Conservation (phyloP, 495 filamentous ascomycete genomes). For the Xanthoparmelia taractica region DNA sequence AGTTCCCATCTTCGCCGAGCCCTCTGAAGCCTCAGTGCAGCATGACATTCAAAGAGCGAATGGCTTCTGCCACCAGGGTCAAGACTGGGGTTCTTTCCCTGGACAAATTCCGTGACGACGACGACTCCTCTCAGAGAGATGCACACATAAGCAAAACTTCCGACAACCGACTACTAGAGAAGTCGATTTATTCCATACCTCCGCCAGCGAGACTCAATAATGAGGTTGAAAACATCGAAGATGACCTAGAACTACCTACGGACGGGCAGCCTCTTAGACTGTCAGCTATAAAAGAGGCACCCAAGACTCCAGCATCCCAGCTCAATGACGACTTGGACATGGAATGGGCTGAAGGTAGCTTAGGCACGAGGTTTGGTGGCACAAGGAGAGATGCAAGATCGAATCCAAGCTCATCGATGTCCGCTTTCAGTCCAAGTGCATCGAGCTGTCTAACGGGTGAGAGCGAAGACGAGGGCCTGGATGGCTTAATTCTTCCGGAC, state of each 20-base stretch:
- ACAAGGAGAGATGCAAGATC: conserved; percentile 69
- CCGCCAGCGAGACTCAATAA: conserved; percentile 37
- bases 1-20: conserved; percentile 27
- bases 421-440: conserved; percentile 81
- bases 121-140: conserved; percentile 55
- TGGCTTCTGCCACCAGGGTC: conserved; percentile 18
- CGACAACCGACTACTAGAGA: conserved; percentile 47
- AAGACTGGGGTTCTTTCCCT: conserved; percentile 32
- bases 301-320: conserved; percentile 48
- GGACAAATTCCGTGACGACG: conserved; percentile 55
- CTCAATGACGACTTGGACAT: conserved; percentile 65
- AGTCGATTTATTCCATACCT: conserved; percentile 44
- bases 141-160: conserved; percentile 62
- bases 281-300: conserved; percentile 49
- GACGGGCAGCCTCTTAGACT: conserved; percentile 52
- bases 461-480: conserved; percentile 86
- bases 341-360: conserved; percentile 86
- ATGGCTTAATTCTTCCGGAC: conserved; percentile 74
- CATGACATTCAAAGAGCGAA: conserved; percentile 26
- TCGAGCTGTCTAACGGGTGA: conserved; percentile 85
- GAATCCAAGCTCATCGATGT: conserved; percentile 74
- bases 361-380: conserved; percentile 80
- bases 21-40: conserved; percentile 23
- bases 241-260: conserved; percentile 66
- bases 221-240: conserved; percentile 61